A percentile compares a stretch with the other conserved stretches of the same genome.
Evolutionary conservation across 257 asterid genomes (phyloP).

Genomic region (Lithospermum erythrorhizon): DNA sequence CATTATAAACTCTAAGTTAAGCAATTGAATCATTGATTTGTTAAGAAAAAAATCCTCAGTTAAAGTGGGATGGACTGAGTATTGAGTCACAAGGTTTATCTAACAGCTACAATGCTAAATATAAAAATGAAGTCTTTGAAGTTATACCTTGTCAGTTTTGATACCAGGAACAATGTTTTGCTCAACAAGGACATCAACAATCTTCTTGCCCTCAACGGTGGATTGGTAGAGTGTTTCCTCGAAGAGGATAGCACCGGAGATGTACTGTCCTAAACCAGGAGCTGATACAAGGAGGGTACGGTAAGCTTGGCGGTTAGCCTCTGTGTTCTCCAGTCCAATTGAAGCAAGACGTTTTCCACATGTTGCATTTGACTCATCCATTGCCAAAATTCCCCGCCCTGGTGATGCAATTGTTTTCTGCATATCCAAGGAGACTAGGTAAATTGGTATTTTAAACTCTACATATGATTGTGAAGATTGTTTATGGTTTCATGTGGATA

Average conservation of each 20-base stretch:
- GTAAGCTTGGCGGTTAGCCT: slow-evolving; percentile 88
- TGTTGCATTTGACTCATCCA: slow-evolving; percentile 91
- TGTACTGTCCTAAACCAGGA: slow-evolving; percentile 73
- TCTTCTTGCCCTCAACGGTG: slow-evolving; percentile 68
- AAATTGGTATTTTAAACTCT: background rate
- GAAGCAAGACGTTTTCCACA: slow-evolving; percentile 88
- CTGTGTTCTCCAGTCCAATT: slow-evolving; percentile 87
- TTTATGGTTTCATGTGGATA: no score
- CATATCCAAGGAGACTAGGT: slow-evolving; percentile 10
- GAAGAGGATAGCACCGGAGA: slow-evolving; percentile 85
- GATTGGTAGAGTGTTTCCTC: slow-evolving; percentile 92
- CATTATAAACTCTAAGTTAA: no score
- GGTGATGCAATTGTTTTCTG: slow-evolving; percentile 83
- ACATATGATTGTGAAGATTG: no score
- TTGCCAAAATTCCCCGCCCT: slow-evolving; percentile 83
- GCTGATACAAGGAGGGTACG: slow-evolving; percentile 70
- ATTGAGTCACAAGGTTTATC: no score
- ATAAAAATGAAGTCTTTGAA: background rate
- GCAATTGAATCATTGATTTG: no score
- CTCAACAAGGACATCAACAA: slow-evolving; percentile 67
- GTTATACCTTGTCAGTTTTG: slow-evolving; percentile 74
- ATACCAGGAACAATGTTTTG: slow-evolving; percentile 87
- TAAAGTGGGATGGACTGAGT: background rate
- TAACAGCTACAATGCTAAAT: background rate
- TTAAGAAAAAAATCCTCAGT: no score